phyloP scores from a whole-genome alignment of 1,284 basidiomycete genomes.

The Volvariella volvacea region DNA sequence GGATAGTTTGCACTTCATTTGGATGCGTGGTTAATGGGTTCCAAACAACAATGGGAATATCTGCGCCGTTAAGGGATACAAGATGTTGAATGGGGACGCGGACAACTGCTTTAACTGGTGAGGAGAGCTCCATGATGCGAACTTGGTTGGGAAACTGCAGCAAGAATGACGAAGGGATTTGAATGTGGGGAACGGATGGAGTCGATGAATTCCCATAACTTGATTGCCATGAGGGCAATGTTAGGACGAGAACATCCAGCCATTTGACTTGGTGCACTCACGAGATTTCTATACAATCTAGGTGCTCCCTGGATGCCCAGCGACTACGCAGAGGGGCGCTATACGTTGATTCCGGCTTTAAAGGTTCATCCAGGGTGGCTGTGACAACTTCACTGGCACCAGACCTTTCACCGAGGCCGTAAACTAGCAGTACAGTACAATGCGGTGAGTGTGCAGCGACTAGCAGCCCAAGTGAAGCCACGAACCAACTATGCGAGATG shows the following conservation, averaged over 20 bases:
- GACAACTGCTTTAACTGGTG: slow-evolving; percentile 5
- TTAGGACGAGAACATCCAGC: not conserved
- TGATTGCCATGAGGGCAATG: not conserved
- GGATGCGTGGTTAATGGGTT: slow-evolving; percentile 50
- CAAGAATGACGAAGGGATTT: slow-evolving; percentile 45
- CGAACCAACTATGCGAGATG: slow-evolving; percentile 43
- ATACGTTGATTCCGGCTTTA: slow-evolving; percentile 41
- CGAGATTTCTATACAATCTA: slow-evolving; percentile 28
- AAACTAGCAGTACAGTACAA: slow-evolving; percentile 33
- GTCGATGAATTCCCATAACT: slow-evolving; percentile 3
- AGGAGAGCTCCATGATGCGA: slow-evolving; percentile 39
- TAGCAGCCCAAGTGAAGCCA: slow-evolving; percentile 3
- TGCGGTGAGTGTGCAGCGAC: slow-evolving; percentile 1
- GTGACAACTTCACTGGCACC: slow-evolving; percentile 51
- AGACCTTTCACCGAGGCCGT: slow-evolving; percentile 44
- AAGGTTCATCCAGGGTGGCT: slow-evolving; percentile 62
- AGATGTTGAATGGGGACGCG: slow-evolving; percentile 11
- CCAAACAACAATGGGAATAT: slow-evolving; percentile 52
- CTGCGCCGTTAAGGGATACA: slow-evolving; percentile 37
- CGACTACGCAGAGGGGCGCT: slow-evolving; percentile 35
- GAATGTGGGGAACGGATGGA: slow-evolving; percentile 11
- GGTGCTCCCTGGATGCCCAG: slow-evolving; percentile 29
- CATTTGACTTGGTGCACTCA: slow-evolving; percentile 25
- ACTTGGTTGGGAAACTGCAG: slow-evolving; percentile 42
- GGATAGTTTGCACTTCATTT: slow-evolving; percentile 13